Percentiles rank a stretch among this genome's conserved stretches.
Conservation (phyloP, 2,329 filamentous ascomycete genomes). For the Cytospora leucostoma region DNA sequence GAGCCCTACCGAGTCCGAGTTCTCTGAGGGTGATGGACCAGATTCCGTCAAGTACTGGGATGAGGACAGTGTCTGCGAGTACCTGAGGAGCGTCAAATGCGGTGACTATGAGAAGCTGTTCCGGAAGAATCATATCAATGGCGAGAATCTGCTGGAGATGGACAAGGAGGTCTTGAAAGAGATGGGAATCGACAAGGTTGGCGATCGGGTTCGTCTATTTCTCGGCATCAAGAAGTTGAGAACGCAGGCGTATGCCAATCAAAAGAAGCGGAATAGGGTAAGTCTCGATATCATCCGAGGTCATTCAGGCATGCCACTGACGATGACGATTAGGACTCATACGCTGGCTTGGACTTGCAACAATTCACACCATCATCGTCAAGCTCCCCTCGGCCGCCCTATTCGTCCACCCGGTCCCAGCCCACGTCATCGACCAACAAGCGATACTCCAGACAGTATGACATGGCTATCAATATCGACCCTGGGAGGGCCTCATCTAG, state of each 20-base stretch:
- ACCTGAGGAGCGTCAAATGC: conserved; percentile 88
- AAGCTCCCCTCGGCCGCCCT: conserved; percentile 63
- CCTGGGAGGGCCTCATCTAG: conserved; percentile 61
- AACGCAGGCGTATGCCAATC: conserved; percentile 73
- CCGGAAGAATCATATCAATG: conserved; percentile 92
- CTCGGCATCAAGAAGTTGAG: conserved; percentile 81
- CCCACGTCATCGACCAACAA: conserved; percentile 55
- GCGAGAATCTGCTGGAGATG: conserved; percentile 94
- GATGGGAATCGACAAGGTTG: conserved; percentile 97
- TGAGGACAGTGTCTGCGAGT: conserved; percentile 88
- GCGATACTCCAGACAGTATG: conserved; percentile 65
- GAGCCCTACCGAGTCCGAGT: conserved; percentile 90
- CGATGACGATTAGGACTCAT: conserved; percentile 65
- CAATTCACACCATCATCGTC: conserved; percentile 59
- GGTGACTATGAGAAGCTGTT: conserved; percentile 92
- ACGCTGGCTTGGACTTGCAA: conserved; percentile 71
- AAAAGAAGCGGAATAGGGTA: conserved; percentile 85
- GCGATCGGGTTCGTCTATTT: conserved; percentile 90
- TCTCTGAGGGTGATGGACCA: conserved; percentile 77
- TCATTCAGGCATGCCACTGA: conserved; percentile 21
- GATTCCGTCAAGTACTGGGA: conserved; percentile 84
- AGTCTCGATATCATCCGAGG: conserved; percentile 35
- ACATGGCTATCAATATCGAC: conserved; percentile 47
- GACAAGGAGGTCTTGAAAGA: conserved; percentile 96
- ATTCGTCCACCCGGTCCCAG: conserved; percentile 51